Conservation (phyloP, 2,329 filamentous ascomycete species). For the Botryotinia globosa region DNA sequence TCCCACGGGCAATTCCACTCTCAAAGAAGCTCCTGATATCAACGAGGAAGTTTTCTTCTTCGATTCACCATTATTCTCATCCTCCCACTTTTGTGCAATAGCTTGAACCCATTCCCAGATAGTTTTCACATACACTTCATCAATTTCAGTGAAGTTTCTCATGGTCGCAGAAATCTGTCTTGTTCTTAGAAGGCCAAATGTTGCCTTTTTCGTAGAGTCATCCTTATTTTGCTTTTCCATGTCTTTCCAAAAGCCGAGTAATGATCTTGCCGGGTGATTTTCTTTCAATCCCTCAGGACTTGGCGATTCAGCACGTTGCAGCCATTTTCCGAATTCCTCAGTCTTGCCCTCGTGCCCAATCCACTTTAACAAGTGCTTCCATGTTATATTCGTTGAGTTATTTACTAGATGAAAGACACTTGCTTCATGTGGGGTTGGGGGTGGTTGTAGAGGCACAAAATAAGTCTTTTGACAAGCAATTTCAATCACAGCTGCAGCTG, state of each 20-base stretch:
- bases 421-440: background rate
- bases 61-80: background rate
- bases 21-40: background rate
- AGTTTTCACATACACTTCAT: background rate
- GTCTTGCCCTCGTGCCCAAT: background rate
- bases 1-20: background rate
- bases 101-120: constrained; percentile 1
- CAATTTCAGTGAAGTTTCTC: background rate
- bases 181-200: background rate
- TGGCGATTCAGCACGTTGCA: background rate
- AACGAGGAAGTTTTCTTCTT: background rate
- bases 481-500: constrained; percentile 44
- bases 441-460: background rate
- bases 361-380: constrained; percentile 5
- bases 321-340: background rate
- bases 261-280: constrained; percentile 6
- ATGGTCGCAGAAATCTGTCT: constrained; percentile 3
- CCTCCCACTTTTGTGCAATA: background rate
- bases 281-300: background rate
- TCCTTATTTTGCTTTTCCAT: background rate
- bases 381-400: background rate
- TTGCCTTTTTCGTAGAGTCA: background rate
- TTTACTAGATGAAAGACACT: constrained; percentile 7
- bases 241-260: constrained; percentile 3
- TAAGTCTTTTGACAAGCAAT: constrained; percentile 29